Base-by-base conservation (phyloP, 1,284 basidiomycete genomes). In the Pseudozyma thailandica region DNA sequence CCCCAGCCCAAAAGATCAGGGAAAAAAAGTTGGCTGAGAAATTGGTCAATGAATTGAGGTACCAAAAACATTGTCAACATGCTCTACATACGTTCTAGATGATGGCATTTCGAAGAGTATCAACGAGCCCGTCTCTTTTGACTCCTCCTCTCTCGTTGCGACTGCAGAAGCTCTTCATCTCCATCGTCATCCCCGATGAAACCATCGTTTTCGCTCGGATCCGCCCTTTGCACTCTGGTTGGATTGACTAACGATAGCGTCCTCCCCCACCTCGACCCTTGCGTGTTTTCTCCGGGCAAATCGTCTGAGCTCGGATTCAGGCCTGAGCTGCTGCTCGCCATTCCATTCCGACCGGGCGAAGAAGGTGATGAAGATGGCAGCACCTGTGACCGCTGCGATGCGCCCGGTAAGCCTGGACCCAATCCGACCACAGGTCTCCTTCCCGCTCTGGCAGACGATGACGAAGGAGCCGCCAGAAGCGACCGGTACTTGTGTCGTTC, bases 401-500 rank as follows among this genome's bases (percentile, higher is more conserved):
- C 33, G 20, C n/a, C 39, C 2, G 31, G 18, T 9, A 54, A 8
- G 7, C 52, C 30, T 2, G 63, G 56, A 4, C 48, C 48, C 0
- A 66, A 27, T 8, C 63, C 63, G 0, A 66, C 53, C 1, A 66
- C 63, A 1, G 63, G 52, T 16, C 57, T 25, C 16, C 49, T 39
- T 0, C 63, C 57, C 6, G 49, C 13, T 16, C 58, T 45, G 0
- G 44, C 25, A 9, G 37, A 27, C 1, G 42, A n/a, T 0, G 57
- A 46, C 1, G 64, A 61, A 4, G 64, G 58, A 4, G 65, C 65
- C 3, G 69, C 57, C 12, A 72, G 70, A 6, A 72, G 55, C n/a
- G 63, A 53, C 7, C 70, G 70, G 44, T 72, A 72, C 43, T 72
- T 72, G 51, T 68, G 58, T 16, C 63, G 39, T 20, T 72, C 70